Base-by-base conservation (phyloP, 2,329 filamentous ascomycete species). In the Talaromyces atroroseus region DNA sequence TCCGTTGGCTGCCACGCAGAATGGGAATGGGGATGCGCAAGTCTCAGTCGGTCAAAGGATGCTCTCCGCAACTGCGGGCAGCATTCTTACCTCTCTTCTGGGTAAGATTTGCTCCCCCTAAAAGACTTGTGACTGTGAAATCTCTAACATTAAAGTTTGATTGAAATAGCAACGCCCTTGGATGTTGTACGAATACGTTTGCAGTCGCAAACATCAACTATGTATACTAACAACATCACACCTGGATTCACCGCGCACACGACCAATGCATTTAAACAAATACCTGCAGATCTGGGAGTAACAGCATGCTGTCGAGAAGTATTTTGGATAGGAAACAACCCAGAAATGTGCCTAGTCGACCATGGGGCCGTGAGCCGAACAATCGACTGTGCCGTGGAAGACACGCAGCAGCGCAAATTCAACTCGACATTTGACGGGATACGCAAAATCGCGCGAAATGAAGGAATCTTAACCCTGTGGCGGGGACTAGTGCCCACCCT, bases 261-360 rank as follows among this genome's bases (percentile, higher is more conserved):
- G 44, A 71, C 63, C 3, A 68, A 73, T 58, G 75, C 75, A 49
- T 82, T 88, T 63, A 85, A 84, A 60, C 83, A 87, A 61, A 82
- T 94, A 49, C 90, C 90, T 55, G 85, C 88, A 29, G 90, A 92
- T 66, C 82, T 97, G 50, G 94, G 94, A 59, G 90, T 97, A 54
- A 96, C 92, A 16, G 86, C 92, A 40, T 99, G 94, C 74, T 99
- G 94, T 70, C 86, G 94, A 59, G 92, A 99, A 72, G 92, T 99
- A 36, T 99, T 97, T 73, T 99, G 95, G 80, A 85, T 92, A 61
- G 92, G 90, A 63, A 92, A 95, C 68, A 89, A 87, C 71, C 82
- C 86, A 23, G 87, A 90, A 58, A 84, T 88, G 61, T 96, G 92
- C 69, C 78, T 96, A 60, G 88, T 88, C n/a, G 83, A 44, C 16